These are phyloP conservation scores for Aspergillus incahuasiensis DNA, from an alignment of 495 filamentous ascomycete species.

Conservation along the genomic window DNA sequence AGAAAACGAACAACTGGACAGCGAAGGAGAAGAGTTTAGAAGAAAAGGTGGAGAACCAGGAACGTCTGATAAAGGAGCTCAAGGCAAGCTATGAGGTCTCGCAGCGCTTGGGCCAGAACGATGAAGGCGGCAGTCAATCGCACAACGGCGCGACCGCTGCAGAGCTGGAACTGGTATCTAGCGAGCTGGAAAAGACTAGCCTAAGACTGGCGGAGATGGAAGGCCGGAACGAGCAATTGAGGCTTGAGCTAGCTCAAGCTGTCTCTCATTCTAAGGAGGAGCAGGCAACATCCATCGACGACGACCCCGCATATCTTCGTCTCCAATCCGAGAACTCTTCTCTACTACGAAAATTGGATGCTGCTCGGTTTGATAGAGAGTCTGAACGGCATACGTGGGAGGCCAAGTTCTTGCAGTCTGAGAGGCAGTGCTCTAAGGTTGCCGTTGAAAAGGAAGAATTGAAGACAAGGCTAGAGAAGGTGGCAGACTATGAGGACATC, in stretches of 20 bases:
- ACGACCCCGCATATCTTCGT: conserved; percentile 81
- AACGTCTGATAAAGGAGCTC: conserved; percentile 84
- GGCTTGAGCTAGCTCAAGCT: conserved; percentile 82
- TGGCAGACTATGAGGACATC: conserved; percentile 92
- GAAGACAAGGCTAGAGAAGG: conserved; percentile 75
- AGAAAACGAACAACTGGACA: conserved; percentile 95
- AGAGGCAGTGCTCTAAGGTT: conserved; percentile 44
- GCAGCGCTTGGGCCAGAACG: conserved; percentile 72
- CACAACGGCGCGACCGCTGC: conserved; percentile 68
- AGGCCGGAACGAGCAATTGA: conserved; percentile 88
- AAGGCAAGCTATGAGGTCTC: conserved; percentile 98
- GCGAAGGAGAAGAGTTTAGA: conserved; percentile 89
- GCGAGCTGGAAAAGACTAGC: conserved; percentile 87
- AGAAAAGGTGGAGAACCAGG: conserved; percentile 92
- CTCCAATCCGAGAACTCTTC: conserved; percentile 89
- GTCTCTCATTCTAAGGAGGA: conserved; percentile 68
- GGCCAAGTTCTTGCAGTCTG: conserved; percentile 53
- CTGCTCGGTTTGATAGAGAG: conserved; percentile 74
- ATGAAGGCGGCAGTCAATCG: conserved; percentile 55
- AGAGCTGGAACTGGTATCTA: conserved; percentile 86
- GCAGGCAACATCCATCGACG: conserved; percentile 57
- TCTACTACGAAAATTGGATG: conserved; percentile 80
- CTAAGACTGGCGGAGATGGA: conserved; percentile 85
- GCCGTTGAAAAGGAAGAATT: conserved; percentile 71
- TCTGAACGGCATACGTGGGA: conserved; percentile 69